Percentiles rank a stretch among this genome's conserved stretches.
Conservation (phyloP, 805 yeast genomes). For the Vanderwaltozyma verrucispora region DNA sequence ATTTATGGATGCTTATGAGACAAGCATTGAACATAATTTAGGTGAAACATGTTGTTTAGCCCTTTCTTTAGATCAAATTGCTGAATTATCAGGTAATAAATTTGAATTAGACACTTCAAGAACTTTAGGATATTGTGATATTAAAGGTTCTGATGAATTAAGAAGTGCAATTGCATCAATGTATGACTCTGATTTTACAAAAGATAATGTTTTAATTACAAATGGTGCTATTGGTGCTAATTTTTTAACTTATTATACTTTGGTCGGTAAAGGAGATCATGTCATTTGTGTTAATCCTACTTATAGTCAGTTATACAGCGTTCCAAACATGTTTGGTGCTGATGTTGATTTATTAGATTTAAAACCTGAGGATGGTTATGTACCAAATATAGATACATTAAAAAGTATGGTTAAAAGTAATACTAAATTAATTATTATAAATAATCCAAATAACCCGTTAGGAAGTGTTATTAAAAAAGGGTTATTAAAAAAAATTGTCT, state of each 20-base stretch:
- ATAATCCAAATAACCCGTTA: conserved; percentile 41
- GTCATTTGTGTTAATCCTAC: conserved; percentile 40
- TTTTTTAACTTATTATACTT: conserved; percentile 35
- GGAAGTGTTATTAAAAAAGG: conserved; percentile 30
- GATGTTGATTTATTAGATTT: conserved; percentile 31
- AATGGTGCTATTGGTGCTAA: conserved; percentile 51
- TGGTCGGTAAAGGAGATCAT: conserved; percentile 37
- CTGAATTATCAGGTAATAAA: conserved; percentile 20
- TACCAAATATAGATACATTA: conserved; percentile 31
- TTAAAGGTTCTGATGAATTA: conserved; percentile 36
- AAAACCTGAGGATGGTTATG: conserved; percentile 26
- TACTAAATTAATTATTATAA: conserved; percentile 37
- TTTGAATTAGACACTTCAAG: conserved; percentile 17
- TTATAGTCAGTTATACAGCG: conserved; percentile 40
- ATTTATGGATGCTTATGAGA: conserved; percentile 43
- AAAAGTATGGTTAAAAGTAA: conserved; percentile 24
- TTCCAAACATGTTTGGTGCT: conserved; percentile 38
- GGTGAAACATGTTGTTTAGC: conserved; percentile 47
- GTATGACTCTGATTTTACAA: conserved; percentile 22
- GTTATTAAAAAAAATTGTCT: conserved; percentile 29
- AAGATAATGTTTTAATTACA: conserved; percentile 36
- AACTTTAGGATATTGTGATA: conserved; percentile 37
- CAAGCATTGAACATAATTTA: conserved; percentile 31
- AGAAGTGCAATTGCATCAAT: conserved; percentile 29
- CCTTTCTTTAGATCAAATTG: conserved; percentile 32